phyloP scores from a whole-genome alignment of 208 protist species.

The Trypanosoma cruzi region DNA sequence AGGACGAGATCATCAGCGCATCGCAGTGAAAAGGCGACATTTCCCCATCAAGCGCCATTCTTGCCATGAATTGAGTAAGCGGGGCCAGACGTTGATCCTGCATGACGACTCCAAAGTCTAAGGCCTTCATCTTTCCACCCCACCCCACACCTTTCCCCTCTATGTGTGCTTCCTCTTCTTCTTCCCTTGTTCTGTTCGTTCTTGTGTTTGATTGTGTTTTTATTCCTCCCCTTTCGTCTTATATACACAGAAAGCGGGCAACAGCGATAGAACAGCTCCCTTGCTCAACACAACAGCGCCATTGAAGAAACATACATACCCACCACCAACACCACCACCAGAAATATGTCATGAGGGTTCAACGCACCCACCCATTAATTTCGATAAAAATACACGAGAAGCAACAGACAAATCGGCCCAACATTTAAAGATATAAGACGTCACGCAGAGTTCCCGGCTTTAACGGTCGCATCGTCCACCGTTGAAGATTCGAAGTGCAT shows the following conservation, averaged over 20 bases:
- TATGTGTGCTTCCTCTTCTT: neutral
- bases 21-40: neutral
- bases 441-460: neutral
- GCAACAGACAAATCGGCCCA: neutral
- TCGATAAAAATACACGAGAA: neutral
- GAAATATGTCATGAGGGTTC: neutral
- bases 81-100: constrained; percentile 6
- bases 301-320: neutral
- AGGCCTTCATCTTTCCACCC: neutral
- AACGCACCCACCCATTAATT: neutral
- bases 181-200: neutral
- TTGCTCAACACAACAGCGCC: neutral
- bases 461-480: neutral
- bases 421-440: neutral
- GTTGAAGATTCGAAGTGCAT: constrained; percentile 3
- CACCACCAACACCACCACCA: neutral
- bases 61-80: constrained; percentile 5
- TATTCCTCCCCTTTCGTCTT: neutral
- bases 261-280: neutral
- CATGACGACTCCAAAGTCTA: constrained; percentile 15
- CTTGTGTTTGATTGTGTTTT: neutral
- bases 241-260: constrained; percentile 2
- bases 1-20: neutral
- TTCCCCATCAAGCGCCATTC: constrained; percentile 5
- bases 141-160: neutral